Evolutionary conservation across 169 alveolate species (phyloP).

Genomic region (Cyclospora cayetanensis): DNA sequence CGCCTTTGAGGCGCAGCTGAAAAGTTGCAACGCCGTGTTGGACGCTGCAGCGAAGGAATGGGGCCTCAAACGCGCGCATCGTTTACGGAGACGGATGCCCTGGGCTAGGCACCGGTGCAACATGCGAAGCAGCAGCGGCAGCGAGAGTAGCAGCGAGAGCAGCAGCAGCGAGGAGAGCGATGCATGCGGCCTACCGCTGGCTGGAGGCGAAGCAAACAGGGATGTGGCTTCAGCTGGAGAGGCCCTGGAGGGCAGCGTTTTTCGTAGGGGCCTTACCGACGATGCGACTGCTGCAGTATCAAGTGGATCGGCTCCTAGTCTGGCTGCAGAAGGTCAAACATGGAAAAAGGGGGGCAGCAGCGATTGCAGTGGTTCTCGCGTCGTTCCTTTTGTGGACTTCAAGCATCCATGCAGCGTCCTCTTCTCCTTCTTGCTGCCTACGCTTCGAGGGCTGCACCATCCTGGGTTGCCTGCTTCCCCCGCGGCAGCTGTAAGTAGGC

Average conservation of each 20-base stretch:
- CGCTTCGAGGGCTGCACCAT: constrained; percentile 17
- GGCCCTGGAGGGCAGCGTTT: not conserved
- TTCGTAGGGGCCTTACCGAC: not conserved
- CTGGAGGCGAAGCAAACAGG: not conserved
- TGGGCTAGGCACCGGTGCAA: constrained; percentile 38
- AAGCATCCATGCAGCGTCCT: constrained; percentile 50
- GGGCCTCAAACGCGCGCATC: not conserved
- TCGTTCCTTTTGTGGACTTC: constrained; percentile 32
- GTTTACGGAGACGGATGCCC: constrained; percentile 4
- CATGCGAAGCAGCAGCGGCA: constrained; percentile 42
- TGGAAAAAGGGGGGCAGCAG: not conserved
- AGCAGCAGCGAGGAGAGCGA: constrained; percentile 9
- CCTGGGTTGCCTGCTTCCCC: not conserved
- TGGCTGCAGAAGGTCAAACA: not conserved
- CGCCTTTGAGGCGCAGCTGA: constrained; percentile 25
- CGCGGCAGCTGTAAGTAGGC: not conserved
- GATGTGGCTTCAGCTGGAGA: no score
- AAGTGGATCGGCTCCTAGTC: not conserved
- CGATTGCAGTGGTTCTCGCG: not conserved
- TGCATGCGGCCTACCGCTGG: not conserved
- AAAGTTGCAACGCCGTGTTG: constrained; percentile 3
- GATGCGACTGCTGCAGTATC: not conserved
- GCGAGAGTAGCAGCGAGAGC: not conserved
- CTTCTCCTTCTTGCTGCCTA: constrained; percentile 9
- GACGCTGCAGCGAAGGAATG: constrained; percentile 12